Conservation (phyloP, 768 basidiomycete genomes). For the Phanerodontia chrysosporium region DNA sequence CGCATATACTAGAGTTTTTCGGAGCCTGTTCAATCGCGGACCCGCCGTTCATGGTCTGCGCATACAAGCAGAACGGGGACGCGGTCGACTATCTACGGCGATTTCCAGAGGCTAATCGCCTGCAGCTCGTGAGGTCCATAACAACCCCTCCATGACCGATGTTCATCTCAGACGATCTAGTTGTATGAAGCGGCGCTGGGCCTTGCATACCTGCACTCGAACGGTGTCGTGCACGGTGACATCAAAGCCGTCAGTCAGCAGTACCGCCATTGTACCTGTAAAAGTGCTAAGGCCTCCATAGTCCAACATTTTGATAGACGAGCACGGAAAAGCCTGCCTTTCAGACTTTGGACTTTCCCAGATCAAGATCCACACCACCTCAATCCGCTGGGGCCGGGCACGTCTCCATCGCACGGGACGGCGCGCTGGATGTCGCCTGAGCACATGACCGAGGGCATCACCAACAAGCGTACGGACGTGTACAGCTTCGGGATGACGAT, state of each 20-base stretch:
- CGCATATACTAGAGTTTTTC: constrained; percentile 11
- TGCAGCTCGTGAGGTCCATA: constrained; percentile 4
- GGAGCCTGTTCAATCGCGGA: constrained; percentile 5
- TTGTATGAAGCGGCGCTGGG: constrained; percentile 18
- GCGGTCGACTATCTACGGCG: constrained; percentile 6
- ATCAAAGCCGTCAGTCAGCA: constrained; percentile 19
- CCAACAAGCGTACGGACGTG: constrained; percentile 12
- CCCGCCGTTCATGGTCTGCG: constrained; percentile 14
- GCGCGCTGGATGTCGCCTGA: constrained; percentile 16
- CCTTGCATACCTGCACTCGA: constrained; percentile 19
- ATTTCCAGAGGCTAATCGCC: constrained; percentile 12
- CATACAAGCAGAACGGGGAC: constrained; percentile 13
- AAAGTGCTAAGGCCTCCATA: not conserved
- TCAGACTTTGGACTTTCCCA: constrained; percentile 16
- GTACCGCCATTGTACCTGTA: too few species aligned
- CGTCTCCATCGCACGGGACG: not conserved
- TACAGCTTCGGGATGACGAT: constrained; percentile 18
- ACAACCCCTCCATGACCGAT: too few species aligned
- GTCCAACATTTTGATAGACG: constrained; percentile 15
- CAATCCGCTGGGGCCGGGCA: not conserved
- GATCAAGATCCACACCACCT: constrained; percentile 8
- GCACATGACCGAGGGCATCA: not conserved
- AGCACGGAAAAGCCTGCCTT: constrained; percentile 11
- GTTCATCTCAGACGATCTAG: constrained; percentile 3
- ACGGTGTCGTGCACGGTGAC: constrained; percentile 23